Evolutionary conservation across 306 rosid genomes (phyloP).

Genomic region (Lathyrus sativus): DNA sequence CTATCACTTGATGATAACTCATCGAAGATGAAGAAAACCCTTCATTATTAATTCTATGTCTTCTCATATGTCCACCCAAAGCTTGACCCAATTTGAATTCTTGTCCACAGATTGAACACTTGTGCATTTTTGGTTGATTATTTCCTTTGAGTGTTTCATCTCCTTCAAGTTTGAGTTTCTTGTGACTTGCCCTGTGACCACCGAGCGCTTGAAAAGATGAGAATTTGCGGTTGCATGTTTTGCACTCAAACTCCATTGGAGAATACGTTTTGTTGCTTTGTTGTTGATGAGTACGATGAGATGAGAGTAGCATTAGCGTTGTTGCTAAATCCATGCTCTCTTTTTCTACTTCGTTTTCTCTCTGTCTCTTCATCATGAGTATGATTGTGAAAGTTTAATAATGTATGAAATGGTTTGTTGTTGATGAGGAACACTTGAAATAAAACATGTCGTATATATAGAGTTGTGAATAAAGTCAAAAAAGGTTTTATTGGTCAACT

Average conservation of each 20-base stretch:
- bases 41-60: slow-evolving; percentile 42
- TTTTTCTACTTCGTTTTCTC: slow-evolving; percentile 30
- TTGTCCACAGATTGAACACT: slow-evolving; percentile 65
- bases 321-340: slow-evolving; percentile 36
- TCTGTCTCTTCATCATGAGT: slow-evolving; percentile 46
- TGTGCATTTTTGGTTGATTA: slow-evolving; percentile 40
- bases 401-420: background rate
- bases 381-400: background rate
- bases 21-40: slow-evolving; percentile 9
- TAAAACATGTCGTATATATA: slow-evolving; percentile 33
- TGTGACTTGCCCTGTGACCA: slow-evolving; percentile 53
- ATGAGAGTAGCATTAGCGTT: slow-evolving; percentile 28
- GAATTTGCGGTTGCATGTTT: slow-evolving; percentile 52
- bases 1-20: no score
- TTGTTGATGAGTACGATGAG: background rate
- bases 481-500: slow-evolving; percentile 13
- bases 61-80: slow-evolving; percentile 86
- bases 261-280: background rate
- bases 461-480: background rate
- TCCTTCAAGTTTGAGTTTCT: slow-evolving; percentile 31
- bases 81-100: slow-evolving; percentile 75
- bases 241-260: slow-evolving; percentile 38
- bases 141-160: background rate
- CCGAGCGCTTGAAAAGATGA: slow-evolving; percentile 53
- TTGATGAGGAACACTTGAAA: slow-evolving; percentile 3